Evolutionary conservation across 306 rosid genomes (phyloP).

Genomic region (Rosa multiflora): DNA sequence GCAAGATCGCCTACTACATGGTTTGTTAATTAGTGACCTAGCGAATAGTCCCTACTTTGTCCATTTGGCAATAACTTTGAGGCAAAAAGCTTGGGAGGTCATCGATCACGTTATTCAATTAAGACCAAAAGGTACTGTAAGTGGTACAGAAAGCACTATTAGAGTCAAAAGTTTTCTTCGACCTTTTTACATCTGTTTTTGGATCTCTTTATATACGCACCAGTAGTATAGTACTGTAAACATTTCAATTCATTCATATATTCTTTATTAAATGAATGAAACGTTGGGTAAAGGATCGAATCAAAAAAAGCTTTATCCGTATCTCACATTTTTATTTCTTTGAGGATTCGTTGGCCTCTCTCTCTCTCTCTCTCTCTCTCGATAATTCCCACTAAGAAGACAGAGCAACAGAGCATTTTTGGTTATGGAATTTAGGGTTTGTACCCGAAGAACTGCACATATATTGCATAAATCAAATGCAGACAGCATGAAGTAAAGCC

Average conservation of each 20-base stretch:
- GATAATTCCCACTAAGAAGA: slow-evolving; percentile 13
- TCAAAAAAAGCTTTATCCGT: slow-evolving; percentile 40
- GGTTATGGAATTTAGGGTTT: slow-evolving; percentile 32
- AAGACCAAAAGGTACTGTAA: slow-evolving; percentile 37
- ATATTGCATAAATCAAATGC: background rate
- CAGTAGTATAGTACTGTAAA: background rate
- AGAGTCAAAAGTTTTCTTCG: slow-evolving; percentile 52
- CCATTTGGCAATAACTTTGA: slow-evolving; percentile 41
- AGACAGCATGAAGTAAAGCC: slow-evolving; percentile 22
- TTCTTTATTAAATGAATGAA: slow-evolving; percentile 35
- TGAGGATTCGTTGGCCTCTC: slow-evolving; percentile 24
- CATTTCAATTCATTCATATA: background rate
- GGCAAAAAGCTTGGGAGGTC: slow-evolving; percentile 42
- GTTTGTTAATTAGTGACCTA: background rate
- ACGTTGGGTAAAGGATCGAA: slow-evolving; percentile 54
- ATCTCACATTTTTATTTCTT: slow-evolving; percentile 41
- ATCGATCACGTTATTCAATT: slow-evolving; percentile 26
- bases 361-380: background rate
- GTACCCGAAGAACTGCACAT: slow-evolving; percentile 2
- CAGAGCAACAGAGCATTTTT: slow-evolving; percentile 6
- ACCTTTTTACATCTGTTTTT: slow-evolving; percentile 39
- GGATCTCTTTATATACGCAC: slow-evolving; percentile 28
- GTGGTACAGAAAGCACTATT: slow-evolving; percentile 39
- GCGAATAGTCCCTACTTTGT: background rate
- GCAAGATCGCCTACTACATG: background rate